Evolutionary conservation across 1,139 yeast species (phyloP), one percentile per base, ranked within the genome.

Genomic region (Pichia sp.): DNA sequence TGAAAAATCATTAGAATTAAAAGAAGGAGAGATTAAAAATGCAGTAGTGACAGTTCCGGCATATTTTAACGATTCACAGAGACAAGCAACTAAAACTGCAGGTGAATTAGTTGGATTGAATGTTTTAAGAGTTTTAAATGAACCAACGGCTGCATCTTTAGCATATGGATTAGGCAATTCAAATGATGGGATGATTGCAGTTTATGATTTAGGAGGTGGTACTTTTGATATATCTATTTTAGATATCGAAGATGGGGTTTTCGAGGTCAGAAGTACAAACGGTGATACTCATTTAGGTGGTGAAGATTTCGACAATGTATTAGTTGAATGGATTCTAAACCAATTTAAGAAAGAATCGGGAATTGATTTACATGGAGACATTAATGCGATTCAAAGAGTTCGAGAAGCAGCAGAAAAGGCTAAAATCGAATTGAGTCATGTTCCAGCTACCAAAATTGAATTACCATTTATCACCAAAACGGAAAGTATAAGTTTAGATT

Each of bases 241-340:
- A 52, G 92, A 84, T 58, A 83, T 84, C 43, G 92, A 83, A 54
- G 84, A 79, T 56, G 90, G 90, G 16, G 88, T 84, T 4, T 84
- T 84, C 64, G 92, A 84, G 61, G 94, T 84, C 2, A 66, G 84
- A 52, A 78, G 92, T 31, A 84, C 94, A n/a, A 81, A 81, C 64
- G 94, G 94, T 50, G 84, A 84, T 64, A 83, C 94, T 1, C 92
- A 83, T 67, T 66, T 84, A 49, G 94, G 94, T 44, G 94, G 94
- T 34, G 92, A 84, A 58, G 94, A 84, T 61, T 80, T 83, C 60
- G 94, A 84, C 62, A 78, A 77, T 44, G 59, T 81, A 9, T 62
- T 84, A 33, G 72, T 81, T 50, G 64, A 74, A 38, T 66, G 75
- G 58, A 76, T 83, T 4, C 46, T 82, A 11, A 67, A 71, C 5